phyloP scores from a whole-genome alignment of 1,284 basidiomycete genomes.

The Filobasidium uniguttulatum region DNA sequence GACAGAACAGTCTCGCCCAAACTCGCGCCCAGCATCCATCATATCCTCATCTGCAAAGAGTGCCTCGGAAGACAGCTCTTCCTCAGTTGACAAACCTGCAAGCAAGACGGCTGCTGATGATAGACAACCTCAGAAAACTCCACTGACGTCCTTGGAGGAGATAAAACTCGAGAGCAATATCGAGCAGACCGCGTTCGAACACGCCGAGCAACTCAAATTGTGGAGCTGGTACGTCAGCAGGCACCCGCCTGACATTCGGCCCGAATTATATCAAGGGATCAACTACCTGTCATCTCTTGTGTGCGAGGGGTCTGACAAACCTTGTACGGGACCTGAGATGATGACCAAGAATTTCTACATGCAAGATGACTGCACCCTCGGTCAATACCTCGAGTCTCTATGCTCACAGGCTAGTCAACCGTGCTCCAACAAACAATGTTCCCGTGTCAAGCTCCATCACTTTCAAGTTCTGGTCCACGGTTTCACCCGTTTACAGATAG shows the following conservation, averaged over 20 bases:
- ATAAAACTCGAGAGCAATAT: slow-evolving; percentile 60
- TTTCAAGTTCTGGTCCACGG: slow-evolving; percentile 83
- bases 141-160: slow-evolving; percentile 33
- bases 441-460: slow-evolving; percentile 66
- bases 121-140: slow-evolving; percentile 23
- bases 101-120: background rate
- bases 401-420: slow-evolving; percentile 52
- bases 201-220: slow-evolving; percentile 67
- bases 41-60: too few relatives aligned
- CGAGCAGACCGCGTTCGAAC: slow-evolving; percentile 56
- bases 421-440: slow-evolving; percentile 72
- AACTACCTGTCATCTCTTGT: slow-evolving; percentile 32
- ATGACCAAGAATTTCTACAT: slow-evolving; percentile 79
- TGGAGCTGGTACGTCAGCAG: slow-evolving; percentile 86
- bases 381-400: slow-evolving; percentile 70
- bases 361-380: slow-evolving; percentile 78
- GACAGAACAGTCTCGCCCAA: background rate
- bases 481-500: slow-evolving; percentile 65
- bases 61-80: background rate
- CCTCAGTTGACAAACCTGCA: background rate
- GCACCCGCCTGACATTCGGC: slow-evolving; percentile 67
- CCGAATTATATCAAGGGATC: slow-evolving; percentile 87
- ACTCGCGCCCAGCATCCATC: background rate
- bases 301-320: slow-evolving; percentile 36
- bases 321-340: slow-evolving; percentile 42